Base-by-base conservation (phyloP, 2,329 filamentous ascomycete genomes). In the Hirsutella rhossiliensis region DNA sequence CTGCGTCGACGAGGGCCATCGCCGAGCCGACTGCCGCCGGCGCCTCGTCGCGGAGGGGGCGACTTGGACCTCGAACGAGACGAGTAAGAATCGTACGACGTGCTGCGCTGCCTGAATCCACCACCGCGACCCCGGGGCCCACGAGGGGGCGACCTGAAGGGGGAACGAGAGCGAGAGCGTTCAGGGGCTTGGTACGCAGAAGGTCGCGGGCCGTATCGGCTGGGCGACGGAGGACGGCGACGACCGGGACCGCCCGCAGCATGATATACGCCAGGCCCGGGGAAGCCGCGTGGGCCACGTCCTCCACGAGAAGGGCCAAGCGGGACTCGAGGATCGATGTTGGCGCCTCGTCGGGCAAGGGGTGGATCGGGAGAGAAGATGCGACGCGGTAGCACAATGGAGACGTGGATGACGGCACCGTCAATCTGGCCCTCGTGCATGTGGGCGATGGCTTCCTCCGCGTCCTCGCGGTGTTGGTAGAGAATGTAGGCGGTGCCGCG, bases 371-470 rank as follows among this genome's bases (percentile, higher is more conserved):
- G 80, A 7, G 86, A 89, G 56, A 95, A 86, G 54, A 87, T 87
- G 55, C 84, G 80, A 41, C 84, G 78, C 0, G 87, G 87, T 31
- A 94, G 71, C 23, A 95, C 87, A 52, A 96, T 92, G 38, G 86
- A 92, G 41, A 96, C 89, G 56, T 83, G 84, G 56, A 96, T 81
- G 34, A 80, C 72, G 19, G 82, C 78, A 42, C 88, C 88, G 62
- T 96, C 89, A 27, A 95, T 68, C 58, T 94, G 86, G n/a, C 86
- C 87, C 66, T 98, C 92, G 63, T 98, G 92, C 92, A 98, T 97
- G 60, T 94, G 86, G 17, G 89, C 80, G 54, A 96, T 94, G 27
- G 92, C 92, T 13, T 80, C 73, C 64, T 96, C 87, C 20, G 92
- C 90, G 50, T 90, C 84, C 41, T 76, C 71, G 50, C 88, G 78